A percentile compares a stretch with the other conserved stretches of the same genome.
These are phyloP conservation scores for Phragmites australis DNA, from an alignment of 176 grass and related monocot species.

Conservation along the genomic window DNA sequence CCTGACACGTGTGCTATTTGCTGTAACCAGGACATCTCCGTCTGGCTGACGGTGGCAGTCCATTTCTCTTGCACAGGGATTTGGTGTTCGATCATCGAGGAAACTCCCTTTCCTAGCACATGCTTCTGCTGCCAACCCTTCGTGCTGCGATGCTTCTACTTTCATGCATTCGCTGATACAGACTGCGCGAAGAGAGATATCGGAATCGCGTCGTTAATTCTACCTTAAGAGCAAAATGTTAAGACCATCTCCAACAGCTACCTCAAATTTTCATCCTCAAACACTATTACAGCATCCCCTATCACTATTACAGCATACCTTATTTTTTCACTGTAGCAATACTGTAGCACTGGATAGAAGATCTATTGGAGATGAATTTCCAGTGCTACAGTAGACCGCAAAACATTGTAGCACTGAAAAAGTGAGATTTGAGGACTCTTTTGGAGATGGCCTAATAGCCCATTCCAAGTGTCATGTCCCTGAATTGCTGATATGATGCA, in stretches of 20 bases:
- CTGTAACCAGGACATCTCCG: neutral
- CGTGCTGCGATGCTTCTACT: conserved; percentile 49
- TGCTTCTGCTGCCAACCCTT: conserved; percentile 59
- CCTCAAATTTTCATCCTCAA: too few relatives aligned
- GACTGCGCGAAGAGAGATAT: conserved; percentile 72
- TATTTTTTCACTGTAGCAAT: too few relatives aligned
- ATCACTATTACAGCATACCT: too few relatives aligned
- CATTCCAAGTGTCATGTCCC: neutral
- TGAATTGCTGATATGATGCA: neutral
- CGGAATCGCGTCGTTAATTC: conserved; percentile 56
- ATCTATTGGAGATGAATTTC: too few relatives aligned
- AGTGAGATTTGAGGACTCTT: too few relatives aligned
- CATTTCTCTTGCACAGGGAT: conserved; percentile 54
- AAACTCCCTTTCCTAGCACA: conserved; percentile 98
- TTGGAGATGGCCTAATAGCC: too few relatives aligned
- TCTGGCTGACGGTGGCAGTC: neutral
- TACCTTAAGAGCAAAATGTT: neutral
- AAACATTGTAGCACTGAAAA: too few relatives aligned
- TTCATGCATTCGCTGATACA: conserved; percentile 70
- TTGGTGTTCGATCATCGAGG: conserved; percentile 79
- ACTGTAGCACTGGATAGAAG: too few relatives aligned
- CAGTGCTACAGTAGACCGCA: too few relatives aligned
- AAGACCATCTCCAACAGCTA: too few relatives aligned
- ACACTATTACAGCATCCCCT: too few relatives aligned
- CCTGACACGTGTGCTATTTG: neutral